phyloP scores from a whole-genome alignment of 805 yeast genomes.

The Vanderwaltozyma tropicalis region DNA sequence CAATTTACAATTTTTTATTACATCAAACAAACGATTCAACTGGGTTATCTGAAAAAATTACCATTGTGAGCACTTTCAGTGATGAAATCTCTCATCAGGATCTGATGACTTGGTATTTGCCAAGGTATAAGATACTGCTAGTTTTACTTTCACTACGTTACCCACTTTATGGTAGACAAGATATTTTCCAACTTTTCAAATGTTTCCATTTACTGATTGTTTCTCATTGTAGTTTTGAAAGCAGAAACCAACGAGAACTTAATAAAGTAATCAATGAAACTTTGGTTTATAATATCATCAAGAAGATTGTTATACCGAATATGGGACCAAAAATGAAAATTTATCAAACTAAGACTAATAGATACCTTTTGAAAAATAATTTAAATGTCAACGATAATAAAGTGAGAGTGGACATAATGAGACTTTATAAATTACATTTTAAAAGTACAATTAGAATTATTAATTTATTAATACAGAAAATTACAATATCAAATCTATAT shows the following conservation, averaged over 20 bases:
- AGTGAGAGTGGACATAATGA: not conserved
- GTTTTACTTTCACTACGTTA: constrained; percentile 1
- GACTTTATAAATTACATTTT: constrained; percentile 4
- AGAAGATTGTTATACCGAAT: constrained; percentile 3
- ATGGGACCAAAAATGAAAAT: not conserved
- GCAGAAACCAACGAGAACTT: not conserved
- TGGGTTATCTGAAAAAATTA: not conserved
- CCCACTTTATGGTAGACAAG: not conserved
- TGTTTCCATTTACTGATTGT: constrained; percentile 15
- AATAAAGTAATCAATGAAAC: not conserved
- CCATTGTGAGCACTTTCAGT: constrained; percentile 8
- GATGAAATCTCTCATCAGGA: constrained; percentile 9
- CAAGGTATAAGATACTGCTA: constrained; percentile 9
- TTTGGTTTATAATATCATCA: constrained; percentile 4
- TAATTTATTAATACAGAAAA: constrained; percentile 3
- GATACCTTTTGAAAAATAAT: not conserved
- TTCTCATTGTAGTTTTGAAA: constrained; percentile 8
- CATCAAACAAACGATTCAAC: not conserved
- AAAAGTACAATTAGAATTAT: constrained; percentile 3
- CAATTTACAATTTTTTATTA: constrained; percentile 1
- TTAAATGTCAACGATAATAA: not conserved
- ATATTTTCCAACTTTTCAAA: constrained; percentile 4
- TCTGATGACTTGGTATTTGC: constrained; percentile 10
- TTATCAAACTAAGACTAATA: not conserved
- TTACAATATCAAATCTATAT: too few species aligned